These are phyloP conservation scores for Yamadazyma membranifaciens DNA, from an alignment of 1,139 yeast species.

Conservation along the genomic window DNA sequence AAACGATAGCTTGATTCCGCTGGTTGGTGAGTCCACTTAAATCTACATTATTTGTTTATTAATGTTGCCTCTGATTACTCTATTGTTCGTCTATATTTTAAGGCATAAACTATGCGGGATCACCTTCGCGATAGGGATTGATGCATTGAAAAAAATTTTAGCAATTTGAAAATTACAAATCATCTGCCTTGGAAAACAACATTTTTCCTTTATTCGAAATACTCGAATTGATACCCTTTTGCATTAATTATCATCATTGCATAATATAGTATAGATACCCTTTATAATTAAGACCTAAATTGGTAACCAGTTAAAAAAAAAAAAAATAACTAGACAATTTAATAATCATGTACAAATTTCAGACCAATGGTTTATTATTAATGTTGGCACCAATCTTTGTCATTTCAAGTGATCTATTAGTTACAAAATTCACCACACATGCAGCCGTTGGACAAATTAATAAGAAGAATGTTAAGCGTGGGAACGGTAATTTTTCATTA, in stretches of 20 bases:
- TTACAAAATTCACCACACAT: constrained; percentile 20
- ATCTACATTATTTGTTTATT: neutral
- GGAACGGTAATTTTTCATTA: constrained; percentile 3
- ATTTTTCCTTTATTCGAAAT: neutral
- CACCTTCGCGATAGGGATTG: constrained; percentile 1
- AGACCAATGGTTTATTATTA: constrained; percentile 21
- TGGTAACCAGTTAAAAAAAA: too few relatives aligned
- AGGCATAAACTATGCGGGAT: too few relatives aligned
- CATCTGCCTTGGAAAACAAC: neutral
- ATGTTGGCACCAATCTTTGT: constrained; percentile 26
- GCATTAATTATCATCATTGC: too few relatives aligned
- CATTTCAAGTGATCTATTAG: constrained; percentile 24
- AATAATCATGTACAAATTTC: constrained; percentile 6
- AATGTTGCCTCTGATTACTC: neutral
- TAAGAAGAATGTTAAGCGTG: constrained; percentile 8
- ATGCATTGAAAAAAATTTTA: constrained; percentile 1
- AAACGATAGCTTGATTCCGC: neutral
- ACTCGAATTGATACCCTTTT: too few relatives aligned
- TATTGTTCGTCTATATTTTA: neutral
- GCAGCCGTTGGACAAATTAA: constrained; percentile 17
- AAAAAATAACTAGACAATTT: too few relatives aligned
- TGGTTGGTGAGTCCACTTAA: neutral
- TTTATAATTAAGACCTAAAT: too few relatives aligned
- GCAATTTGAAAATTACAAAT: constrained; percentile 1
- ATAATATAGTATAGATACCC: too few relatives aligned